phyloP scores from a whole-genome alignment of 352 stramenopile genomes.

The Phytophthora quininea region DNA sequence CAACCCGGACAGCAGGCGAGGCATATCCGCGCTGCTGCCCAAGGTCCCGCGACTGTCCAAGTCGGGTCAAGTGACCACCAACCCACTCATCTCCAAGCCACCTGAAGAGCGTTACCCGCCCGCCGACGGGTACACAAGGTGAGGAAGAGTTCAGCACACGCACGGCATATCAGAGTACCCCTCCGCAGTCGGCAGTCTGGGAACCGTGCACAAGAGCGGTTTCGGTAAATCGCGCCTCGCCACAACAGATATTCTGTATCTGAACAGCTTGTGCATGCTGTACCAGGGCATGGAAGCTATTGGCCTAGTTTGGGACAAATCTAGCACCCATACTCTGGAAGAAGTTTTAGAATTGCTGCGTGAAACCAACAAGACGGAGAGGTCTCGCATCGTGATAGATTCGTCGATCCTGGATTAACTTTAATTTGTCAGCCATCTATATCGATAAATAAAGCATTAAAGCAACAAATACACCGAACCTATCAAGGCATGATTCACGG shows the following conservation, averaged over 20 bases:
- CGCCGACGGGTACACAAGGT: neutral
- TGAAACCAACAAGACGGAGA: too few species aligned
- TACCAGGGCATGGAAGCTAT: too few species aligned
- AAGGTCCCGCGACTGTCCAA: neutral
- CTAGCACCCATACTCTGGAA: too few species aligned
- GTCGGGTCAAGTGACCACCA: neutral
- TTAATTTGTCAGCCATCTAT: too few species aligned
- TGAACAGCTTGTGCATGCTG: too few species aligned
- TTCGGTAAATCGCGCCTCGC: neutral
- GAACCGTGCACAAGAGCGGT: neutral
- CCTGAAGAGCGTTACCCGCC: neutral
- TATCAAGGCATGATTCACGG: too few species aligned
- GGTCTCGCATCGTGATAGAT: too few species aligned
- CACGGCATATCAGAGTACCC: neutral
- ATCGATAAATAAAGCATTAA: too few species aligned
- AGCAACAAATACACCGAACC: too few species aligned
- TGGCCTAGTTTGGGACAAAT: too few species aligned
- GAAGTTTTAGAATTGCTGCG: too few species aligned
- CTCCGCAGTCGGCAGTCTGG: neutral
- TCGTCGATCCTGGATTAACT: too few species aligned
- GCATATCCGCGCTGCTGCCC: neutral
- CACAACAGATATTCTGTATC: neutral
- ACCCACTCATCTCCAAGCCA: neutral
- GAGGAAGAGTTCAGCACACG: neutral
- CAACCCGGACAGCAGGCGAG: neutral